Base-by-base conservation (phyloP, 148 eudicot species). In the Pouteria glomerata region DNA sequence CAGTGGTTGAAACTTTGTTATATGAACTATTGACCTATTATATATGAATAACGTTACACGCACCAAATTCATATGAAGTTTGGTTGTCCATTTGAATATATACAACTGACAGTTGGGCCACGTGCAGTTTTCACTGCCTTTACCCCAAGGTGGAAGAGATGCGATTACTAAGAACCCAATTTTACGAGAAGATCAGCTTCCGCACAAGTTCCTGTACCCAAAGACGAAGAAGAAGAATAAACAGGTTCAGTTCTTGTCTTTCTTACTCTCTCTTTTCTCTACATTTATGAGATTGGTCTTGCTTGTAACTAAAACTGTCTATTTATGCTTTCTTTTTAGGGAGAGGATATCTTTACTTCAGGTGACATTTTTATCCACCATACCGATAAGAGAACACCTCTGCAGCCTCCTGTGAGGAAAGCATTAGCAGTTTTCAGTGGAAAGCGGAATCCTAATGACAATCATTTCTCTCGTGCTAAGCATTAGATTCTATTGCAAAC, bases 71-170 rank as follows among this genome's bases (percentile, higher is more conserved):
- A n/a, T 61, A 5, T 61, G 27, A 61, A 33, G 65, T 61, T 6
- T 31, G 51, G 21, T 30, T 69, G 51, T 57, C 53, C n/a, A 35
- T 33, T 50, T 29, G n/a, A 57, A 16, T n/a, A 21, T 31, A 21
- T 47, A 63, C 19, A 55, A 30, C 8, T 74, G 66, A 15, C n/a
- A 31, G 7, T 29, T n/a, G 37, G 42, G 21, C 12, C 23, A 10
- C 50, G 24, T 84, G 80, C 90, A 94, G 97, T 94, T 87, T 79
- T 91, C 97, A 12, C 73, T 91, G 73, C 97, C 98, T 72, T 76
- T 88, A 61, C 98, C 98, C 23, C 90, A 89, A 89, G 93, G 96
- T 35, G 98, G 98, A 73, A 83, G 98, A 73, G 91, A 86, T 75
- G 89, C 87, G 24, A 73, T 91, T 48, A 57, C 97, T 0, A 94